Conservation (phyloP, 306 rosid genomes). For the Lablab purpureus region DNA sequence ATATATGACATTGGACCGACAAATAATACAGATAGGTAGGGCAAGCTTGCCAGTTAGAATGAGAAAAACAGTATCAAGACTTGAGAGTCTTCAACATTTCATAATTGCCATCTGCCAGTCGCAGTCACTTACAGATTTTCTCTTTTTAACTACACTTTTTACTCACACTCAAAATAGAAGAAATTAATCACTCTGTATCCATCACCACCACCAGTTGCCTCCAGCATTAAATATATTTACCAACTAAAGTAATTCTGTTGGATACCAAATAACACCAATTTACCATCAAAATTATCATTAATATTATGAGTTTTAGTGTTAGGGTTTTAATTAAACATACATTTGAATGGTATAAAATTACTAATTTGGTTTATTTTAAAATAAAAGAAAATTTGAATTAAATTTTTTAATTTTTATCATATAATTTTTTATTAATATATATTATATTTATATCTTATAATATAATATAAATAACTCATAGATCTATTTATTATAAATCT, state of each 20-base stretch:
- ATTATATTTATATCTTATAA: too few species aligned
- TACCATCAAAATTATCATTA: too few species aligned
- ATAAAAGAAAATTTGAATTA: too few species aligned
- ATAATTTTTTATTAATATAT: too few species aligned
- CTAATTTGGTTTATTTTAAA: too few species aligned
- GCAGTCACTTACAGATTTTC: neutral
- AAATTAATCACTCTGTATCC: slow-evolving; percentile 18
- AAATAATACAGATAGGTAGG: slow-evolving; percentile 52
- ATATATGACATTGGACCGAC: slow-evolving; percentile 5
- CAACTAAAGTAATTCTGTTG: neutral
- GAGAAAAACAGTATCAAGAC: neutral
- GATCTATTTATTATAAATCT: too few species aligned
- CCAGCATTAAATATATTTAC: slow-evolving; percentile 15
- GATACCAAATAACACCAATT: neutral
- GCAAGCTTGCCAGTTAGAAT: slow-evolving; percentile 28
- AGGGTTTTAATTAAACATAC: too few species aligned
- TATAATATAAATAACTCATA: too few species aligned
- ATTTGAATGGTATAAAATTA: too few species aligned
- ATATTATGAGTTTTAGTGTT: too few species aligned
- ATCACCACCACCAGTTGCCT: slow-evolving; percentile 2
- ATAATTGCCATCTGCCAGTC: slow-evolving; percentile 35
- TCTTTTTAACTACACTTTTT: slow-evolving; percentile 29
- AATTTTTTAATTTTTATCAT: too few species aligned
- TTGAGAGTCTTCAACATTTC: neutral
- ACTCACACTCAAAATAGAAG: neutral